These are phyloP conservation scores for Ganoderma resinaceum DNA, from an alignment of 1,284 basidiomycete genomes.

Conservation along the genomic window DNA sequence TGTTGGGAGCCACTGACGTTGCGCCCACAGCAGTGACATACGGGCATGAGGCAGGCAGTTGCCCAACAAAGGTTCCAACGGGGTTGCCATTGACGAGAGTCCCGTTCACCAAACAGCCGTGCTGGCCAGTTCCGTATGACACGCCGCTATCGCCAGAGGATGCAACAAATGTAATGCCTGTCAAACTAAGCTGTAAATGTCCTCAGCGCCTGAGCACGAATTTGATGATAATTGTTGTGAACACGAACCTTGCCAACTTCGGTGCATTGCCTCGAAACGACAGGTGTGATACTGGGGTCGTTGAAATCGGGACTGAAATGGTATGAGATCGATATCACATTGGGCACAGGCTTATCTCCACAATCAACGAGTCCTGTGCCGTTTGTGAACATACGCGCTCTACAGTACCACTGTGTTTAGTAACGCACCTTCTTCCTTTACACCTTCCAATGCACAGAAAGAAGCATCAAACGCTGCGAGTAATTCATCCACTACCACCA, in stretches of 20 bases:
- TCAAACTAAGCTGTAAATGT: conserved; percentile 44
- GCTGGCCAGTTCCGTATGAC: conserved; percentile 49
- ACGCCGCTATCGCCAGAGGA: conserved; percentile 61
- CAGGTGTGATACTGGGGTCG: conserved; percentile 33
- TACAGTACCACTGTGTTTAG: no score
- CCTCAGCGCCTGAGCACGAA: neutral
- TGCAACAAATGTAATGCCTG: conserved; percentile 57
- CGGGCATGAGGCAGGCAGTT: conserved; percentile 34
- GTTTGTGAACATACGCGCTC: conserved; percentile 37
- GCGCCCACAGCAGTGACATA: conserved; percentile 35
- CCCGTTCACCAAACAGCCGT: conserved; percentile 39
- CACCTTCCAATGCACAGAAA: neutral
- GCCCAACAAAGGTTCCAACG: conserved; percentile 34
- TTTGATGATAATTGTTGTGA: neutral
- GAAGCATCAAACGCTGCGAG: conserved; percentile 11
- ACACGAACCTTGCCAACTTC: conserved; percentile 48
- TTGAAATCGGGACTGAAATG: conserved; percentile 42
- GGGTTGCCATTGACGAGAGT: conserved; percentile 33
- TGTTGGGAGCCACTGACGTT: conserved; percentile 29
- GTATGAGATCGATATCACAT: conserved; percentile 48
- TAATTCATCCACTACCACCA: conserved; percentile 12
- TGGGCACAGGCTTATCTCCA: conserved; percentile 42
- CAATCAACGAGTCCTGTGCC: conserved; percentile 46
- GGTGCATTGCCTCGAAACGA: conserved; percentile 43
- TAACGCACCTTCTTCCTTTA: conserved; percentile 47